A percentile compares a stretch with the other conserved stretches of the same genome.
These are phyloP conservation scores for Colletotrichum eremochloae DNA, from an alignment of 2,329 filamentous ascomycete species.

Conservation along the genomic window DNA sequence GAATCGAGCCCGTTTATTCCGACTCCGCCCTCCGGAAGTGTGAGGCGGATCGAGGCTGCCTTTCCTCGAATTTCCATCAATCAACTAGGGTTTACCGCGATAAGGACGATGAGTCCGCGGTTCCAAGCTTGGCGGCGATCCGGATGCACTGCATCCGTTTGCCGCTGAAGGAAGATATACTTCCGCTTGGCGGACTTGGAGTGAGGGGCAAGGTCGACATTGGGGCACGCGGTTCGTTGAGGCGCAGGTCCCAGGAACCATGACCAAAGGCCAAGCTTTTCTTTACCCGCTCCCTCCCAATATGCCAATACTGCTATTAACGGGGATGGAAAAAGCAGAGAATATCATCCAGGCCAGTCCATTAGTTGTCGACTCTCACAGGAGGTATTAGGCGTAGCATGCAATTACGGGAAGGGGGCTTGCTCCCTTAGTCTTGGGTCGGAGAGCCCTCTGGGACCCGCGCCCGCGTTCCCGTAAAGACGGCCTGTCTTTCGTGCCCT, in stretches of 20 bases:
- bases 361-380: constrained; percentile 8
- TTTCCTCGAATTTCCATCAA: constrained; percentile 33
- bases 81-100: constrained; percentile 6
- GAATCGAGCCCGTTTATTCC: background rate
- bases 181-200: constrained; percentile 21
- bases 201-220: background rate
- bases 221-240: background rate
- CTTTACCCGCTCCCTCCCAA: constrained; percentile 12
- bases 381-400: background rate
- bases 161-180: constrained; percentile 28
- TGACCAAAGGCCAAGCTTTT: background rate
- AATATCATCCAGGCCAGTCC: constrained; percentile 5
- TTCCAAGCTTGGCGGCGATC: constrained; percentile 13
- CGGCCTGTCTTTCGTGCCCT: background rate
- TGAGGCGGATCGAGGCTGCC: constrained; percentile 1
- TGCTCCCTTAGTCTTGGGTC: background rate
- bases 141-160: constrained; percentile 33
- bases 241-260: constrained; percentile 39
- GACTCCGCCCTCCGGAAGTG: constrained; percentile 15
- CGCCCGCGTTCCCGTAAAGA: background rate
- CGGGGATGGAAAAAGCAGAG: constrained; percentile 2
- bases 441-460: background rate
- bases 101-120: background rate
- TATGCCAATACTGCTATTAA: background rate
- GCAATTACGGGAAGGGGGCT: background rate